Evolutionary conservation across 257 asterid species (phyloP), one percentile per base, ranked within the genome.

Genomic region (Petrea volubilis): DNA sequence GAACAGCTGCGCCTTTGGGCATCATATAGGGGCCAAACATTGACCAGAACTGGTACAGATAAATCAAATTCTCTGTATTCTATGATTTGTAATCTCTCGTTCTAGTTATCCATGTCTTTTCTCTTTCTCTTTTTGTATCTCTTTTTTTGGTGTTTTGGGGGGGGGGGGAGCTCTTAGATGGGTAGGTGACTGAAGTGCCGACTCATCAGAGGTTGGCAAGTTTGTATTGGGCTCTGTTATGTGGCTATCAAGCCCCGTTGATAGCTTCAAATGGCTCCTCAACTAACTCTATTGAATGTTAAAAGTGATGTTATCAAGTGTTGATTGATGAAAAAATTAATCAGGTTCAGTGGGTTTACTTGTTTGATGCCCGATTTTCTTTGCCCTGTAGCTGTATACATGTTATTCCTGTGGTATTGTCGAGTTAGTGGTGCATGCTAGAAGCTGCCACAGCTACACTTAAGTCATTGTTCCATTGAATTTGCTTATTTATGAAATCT

Each of bases 1-100:
- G 98, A 92, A 63, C 94, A 91, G 58, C 83, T 95, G 63, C 88
- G 99, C 56, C 99, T 85, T 67, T 95, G 99, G 99, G 99, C 97
- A 60, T 95, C 99, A 21, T 95, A 90, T 64, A 90, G 96, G 81
- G 98, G 99, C 67, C 99, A 95, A 79, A 95, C 99, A 28, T 82
- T 95, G 88, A 95, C 99, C 24, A 88, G 75, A 83, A 95, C 99
- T 71, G 99, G 99, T 92, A 85, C 64, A 64, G 17, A 62, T 59
- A 52, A 56, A 25, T 40, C 5, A 41, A 46, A 15, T 18, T 64
- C 23, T 67, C 29, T 8, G 72, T 41, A 64, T 9, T 72, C 41
- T 44, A 50, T 20, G 27, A 24, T 71, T 56, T 28, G 34, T n/a
- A 14, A 9, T 59, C 25, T 56, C 57, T 63, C 33, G 61, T 7